Base-by-base conservation (phyloP, 352 stramenopile species). In the Globisporangium acanthophoron region DNA sequence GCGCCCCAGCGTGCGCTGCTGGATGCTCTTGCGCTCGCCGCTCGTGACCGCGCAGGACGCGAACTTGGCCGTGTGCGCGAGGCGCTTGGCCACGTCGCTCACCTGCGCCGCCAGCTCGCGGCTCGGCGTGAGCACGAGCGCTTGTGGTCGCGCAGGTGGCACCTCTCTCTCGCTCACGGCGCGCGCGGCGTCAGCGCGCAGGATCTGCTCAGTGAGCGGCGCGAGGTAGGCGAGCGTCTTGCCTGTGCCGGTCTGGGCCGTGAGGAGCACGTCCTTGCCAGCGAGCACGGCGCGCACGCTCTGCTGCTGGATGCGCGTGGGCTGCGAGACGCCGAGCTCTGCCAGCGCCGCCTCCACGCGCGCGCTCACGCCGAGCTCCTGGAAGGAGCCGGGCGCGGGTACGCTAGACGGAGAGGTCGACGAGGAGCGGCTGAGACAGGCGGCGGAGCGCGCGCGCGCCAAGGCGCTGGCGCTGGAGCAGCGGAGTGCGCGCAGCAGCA, bases 211-310 rank as follows among this genome's bases (percentile, higher is more conserved):
- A 21, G 86, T 59, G 0, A 86, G 50, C 0, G 79, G 79, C 11
- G 84, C 55, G n/a, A 89, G 58, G 48, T 87, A 89, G 35, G 76
- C 73, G 33, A 89, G 58, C 20, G 79, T 89, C 66, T 89, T 89
- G 54, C 79, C 79, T 3, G 77, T 89, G 13, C 79, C 79, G 4
- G 79, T 89, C 51, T 87, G 77, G 12, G 78, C 79, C 13, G 78
- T 66, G 56, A 77, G 87, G n/a, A 89, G 54, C 55, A 57, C 60
- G 40, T 65, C 60, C 41, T 83, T 67, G 11, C 67, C 52, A n/a
- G 60, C 62, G 11, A 89, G 57, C 13, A 87, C 74, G 39, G 69
- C 62, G 8, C 67, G 52, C 41, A 87, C 79, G 44, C 66, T 80
- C 59, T 86, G 80, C 43, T 65, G 35, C 41, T 89, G 79, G 61